Evolutionary conservation across 208 protist genomes (phyloP), one percentile per base, ranked within the genome.

Genomic region (Crithidia brevicula): DNA sequence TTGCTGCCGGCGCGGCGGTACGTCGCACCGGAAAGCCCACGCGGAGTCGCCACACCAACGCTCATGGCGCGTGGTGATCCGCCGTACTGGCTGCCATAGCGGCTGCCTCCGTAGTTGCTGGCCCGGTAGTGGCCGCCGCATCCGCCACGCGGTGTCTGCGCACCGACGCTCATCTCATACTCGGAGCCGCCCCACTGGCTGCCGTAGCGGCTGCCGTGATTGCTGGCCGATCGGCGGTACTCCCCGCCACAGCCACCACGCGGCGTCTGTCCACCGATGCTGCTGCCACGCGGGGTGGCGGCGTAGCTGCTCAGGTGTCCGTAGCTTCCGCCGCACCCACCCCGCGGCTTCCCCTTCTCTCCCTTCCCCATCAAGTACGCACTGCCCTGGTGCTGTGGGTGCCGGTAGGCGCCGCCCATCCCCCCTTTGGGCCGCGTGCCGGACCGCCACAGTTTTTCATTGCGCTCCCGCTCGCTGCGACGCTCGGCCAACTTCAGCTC

Each of bases 81-180:
- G 7, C 36, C 51, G 28, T 54, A 51, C 30, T 50, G 45, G 30
- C 50, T 59, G 51, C 51, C 61, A 23, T 40, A 22, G 23, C 49
- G 61, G 25, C 61, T 67, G 33, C 61, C 61, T 1, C 50, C 49
- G 50, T 57, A 57, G 42, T 49, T 52, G 61, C 61, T 67, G 36
- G 7, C 10, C 2, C 61, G 61, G 50, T 67, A 67, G 22, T 18
- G 42, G 11, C 50, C 61, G n/a, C 50, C 61, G n/a, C 46, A 53
- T 8, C 61, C 61, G 3, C 61, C 61, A 16, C 61, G 61, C 23
- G 61, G 61, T 1, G 61, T 67, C 25, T 33, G 61, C 5, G 50
- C 50, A 13, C 47, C 61, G 5, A 45, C 25, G n/a, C 42, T 67
- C 46, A 54, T 57, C 47, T 46, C 61, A 4, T 28, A 28, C 49